Evolutionary conservation across 768 basidiomycete species (phyloP), one percentile per base, ranked within the genome.

Genomic region (Pleurotus tuoliensis): DNA sequence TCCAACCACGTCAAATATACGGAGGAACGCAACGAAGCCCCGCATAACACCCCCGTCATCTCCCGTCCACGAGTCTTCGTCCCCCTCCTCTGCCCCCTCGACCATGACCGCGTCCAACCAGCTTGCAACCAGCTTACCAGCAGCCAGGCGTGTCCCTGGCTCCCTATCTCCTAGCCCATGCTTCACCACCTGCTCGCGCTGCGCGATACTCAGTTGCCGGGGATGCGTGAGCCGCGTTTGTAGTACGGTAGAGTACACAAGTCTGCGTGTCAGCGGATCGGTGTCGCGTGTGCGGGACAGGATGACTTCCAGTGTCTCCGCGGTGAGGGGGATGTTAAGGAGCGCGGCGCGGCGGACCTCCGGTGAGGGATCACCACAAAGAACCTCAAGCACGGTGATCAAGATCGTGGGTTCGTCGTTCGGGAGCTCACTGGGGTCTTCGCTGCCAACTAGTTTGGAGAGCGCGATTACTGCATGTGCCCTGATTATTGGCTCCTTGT

Each of bases 321-420:
- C 76, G 0, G 80, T 76, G 15, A 88, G 71, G 1, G 92, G 87
- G 1, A 94, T 75, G 61, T 90, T 87, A 56, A 94, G 74, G 0
- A 98, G 78, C 1, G 89, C 88, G 0, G 93, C 90, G 22, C 94
- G 86, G 11, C 96, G 91, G n/a, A 98, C 95, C 62, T 98, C 96
- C 79, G 76, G 85, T 13, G 93, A 86, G 1, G 88, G 80, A 60
- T 98, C 96, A 59, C 84, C 80, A 15, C 76, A 73, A 16, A 96
- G 69, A 8, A 86, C 74, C 8, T 92, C 87, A 4, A 90, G 66
- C 3, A 97, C 74, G 4, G 86, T 79, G 13, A 88, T 84, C 4
- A 83, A 73, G 45, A 85, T 86, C 1, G 79, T 82, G 46, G 74
- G 73, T 61, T 77, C 77, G 27, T 73, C 76, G 18, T 71, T 61